Evolutionary conservation across 2,329 filamentous ascomycete species (phyloP).

Genomic region (Aspergillus alliaceus): DNA sequence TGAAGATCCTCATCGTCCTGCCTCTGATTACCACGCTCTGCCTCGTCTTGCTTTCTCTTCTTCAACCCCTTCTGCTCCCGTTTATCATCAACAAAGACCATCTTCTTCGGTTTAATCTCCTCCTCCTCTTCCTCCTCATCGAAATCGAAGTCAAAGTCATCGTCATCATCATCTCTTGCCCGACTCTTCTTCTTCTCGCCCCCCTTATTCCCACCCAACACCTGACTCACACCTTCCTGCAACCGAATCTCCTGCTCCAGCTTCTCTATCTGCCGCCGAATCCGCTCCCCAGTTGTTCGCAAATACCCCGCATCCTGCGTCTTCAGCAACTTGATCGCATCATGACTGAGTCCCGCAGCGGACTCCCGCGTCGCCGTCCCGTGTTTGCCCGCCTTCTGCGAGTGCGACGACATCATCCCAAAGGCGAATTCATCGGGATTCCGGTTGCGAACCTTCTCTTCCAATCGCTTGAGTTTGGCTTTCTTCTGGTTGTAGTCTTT

Average conservation of each 20-base stretch:
- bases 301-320: conserved; percentile 66
- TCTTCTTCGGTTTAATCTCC: conserved; percentile 30
- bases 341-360: conserved; percentile 49
- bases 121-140: conserved; percentile 20
- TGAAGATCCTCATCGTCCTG: conserved; percentile 20
- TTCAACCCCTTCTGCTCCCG: conserved; percentile 34
- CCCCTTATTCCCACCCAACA: conserved; percentile 23
- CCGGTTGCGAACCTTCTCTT: conserved; percentile 59
- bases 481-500: conserved; percentile 65
- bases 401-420: conserved; percentile 59
- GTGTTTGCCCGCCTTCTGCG: conserved; percentile 44
- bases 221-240: conserved; percentile 38
- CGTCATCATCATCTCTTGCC: conserved; percentile 22
- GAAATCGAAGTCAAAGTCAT: conserved; percentile 24
- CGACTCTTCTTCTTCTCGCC: conserved; percentile 23
- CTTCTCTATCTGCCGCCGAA: conserved; percentile 54
- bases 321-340: conserved; percentile 64
- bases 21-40: conserved; percentile 22
- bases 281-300: conserved; percentile 57
- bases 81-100: conserved; percentile 42
- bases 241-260: conserved; percentile 47
- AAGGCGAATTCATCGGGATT: conserved; percentile 69
- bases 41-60: conserved; percentile 18
- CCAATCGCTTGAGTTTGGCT: conserved; percentile 57
- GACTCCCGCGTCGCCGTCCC: conserved; percentile 41